Conservation (phyloP, 345 rosid species). For the Orychophragmus violaceus region DNA sequence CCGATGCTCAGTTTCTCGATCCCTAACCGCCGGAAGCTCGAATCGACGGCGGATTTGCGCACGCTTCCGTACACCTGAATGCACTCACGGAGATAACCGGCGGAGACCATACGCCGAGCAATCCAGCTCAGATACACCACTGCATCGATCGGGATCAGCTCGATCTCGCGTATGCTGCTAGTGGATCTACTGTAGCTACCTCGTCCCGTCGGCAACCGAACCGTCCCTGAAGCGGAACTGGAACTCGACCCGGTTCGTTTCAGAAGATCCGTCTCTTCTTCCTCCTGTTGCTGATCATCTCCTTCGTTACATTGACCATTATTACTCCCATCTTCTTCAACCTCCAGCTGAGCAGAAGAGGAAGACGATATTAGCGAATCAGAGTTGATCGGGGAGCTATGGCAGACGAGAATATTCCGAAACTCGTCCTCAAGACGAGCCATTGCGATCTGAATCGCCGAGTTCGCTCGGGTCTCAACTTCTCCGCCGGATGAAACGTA, state of each 20-base stretch:
- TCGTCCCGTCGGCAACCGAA: conserved; percentile 17
- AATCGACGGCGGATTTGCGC: conserved; percentile 78
- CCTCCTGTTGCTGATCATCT: conserved; percentile 26
- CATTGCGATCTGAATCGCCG: conserved; percentile 92
- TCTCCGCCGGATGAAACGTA: conserved; percentile 40
- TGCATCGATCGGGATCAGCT: conserved; percentile 68
- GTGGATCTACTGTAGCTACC: conserved; percentile 62
- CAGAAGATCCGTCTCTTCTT: conserved; percentile 28
- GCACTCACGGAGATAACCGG: conserved; percentile 79
- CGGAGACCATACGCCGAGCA: conserved; percentile 69
- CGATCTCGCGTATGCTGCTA: conserved; percentile 79
- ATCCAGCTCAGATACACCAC: conserved; percentile 61
- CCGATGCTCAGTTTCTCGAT: conserved; percentile 91
- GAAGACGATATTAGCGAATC: conserved; percentile 42
- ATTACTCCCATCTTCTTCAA: conserved; percentile 27
- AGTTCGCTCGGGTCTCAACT: conserved; percentile 40
- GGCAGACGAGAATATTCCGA: conserved; percentile 58
- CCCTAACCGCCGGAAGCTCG: conserved; percentile 59
- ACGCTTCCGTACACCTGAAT: conserved; percentile 89
- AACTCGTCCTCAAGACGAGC: conserved; percentile 97
- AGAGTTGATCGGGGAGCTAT: conserved; percentile 58
- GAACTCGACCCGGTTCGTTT: conserved; percentile 26
- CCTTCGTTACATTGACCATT: conserved; percentile 24
- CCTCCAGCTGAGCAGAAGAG: conserved; percentile 28
- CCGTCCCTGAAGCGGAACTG: conserved; percentile 8